phyloP scores from a whole-genome alignment of 441 rosid species.

The Jatropha podagrica region DNA sequence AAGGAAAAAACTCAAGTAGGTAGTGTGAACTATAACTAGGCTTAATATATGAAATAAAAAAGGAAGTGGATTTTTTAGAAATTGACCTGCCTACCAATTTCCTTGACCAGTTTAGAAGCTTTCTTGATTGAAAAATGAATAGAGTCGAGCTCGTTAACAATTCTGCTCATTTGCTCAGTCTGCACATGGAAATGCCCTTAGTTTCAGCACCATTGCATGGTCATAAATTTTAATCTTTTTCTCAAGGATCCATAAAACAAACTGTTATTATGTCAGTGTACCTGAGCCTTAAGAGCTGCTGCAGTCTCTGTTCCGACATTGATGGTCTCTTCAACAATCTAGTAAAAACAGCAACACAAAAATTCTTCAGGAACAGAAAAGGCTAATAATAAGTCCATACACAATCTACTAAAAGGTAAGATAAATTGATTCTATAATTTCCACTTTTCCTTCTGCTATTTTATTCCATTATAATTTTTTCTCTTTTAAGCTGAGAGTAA shows the following conservation, averaged over 20 bases:
- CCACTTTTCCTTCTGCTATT: not conserved
- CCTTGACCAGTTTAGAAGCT: constrained; percentile 92
- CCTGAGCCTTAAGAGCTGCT: constrained; percentile 96
- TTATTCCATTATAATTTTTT: not conserved
- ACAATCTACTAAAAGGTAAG: not conserved
- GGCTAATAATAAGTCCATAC: not conserved
- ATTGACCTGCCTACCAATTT: constrained; percentile 98
- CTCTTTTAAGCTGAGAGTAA: not conserved
- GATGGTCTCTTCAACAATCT: constrained; percentile 96
- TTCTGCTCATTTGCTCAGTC: constrained; percentile 99
- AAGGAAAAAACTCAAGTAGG: constrained; percentile 21
- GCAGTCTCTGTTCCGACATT: constrained; percentile 94
- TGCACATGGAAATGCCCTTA: constrained; percentile 38
- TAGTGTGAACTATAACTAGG: constrained; percentile 17
- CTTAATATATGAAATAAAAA: constrained; percentile 16
- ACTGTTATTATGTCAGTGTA: constrained; percentile 23
- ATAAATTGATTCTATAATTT: not conserved
- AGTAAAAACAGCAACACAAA: constrained; percentile 6
- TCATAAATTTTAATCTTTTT: not conserved
- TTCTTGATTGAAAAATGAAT: constrained; percentile 94
- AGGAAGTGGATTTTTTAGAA: constrained; percentile 31
- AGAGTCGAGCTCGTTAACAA: constrained; percentile 92
- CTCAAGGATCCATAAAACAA: constrained; percentile 10
- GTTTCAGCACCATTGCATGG: constrained; percentile 12
- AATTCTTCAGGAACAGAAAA: constrained; percentile 8